phyloP scores from a whole-genome alignment of 148 eudicot species.

The Fagopyrum tataricum region DNA sequence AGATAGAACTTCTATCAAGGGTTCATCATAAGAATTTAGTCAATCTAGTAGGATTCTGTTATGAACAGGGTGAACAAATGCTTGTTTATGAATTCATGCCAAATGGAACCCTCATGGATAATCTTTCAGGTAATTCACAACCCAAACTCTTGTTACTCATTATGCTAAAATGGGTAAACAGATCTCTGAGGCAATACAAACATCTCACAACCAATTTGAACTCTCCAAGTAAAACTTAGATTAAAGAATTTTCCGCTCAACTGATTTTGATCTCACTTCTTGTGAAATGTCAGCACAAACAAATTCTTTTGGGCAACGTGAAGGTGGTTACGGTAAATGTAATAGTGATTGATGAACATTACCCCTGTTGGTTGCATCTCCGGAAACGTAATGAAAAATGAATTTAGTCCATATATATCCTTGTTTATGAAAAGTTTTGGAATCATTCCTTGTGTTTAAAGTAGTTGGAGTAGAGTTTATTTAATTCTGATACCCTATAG shows the following conservation, averaged over 20 bases:
- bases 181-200: neutral
- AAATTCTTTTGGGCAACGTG: neutral
- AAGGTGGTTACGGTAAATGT: neutral
- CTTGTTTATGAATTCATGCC: constrained; percentile 72
- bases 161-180: neutral
- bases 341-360: neutral
- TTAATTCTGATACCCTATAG: no score
- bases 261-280: no score
- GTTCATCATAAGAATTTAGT: constrained; percentile 91
- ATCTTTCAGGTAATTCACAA: constrained; percentile 52
- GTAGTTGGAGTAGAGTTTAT: no score
- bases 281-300: no score
- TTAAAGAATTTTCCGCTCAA: no score
- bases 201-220: neutral
- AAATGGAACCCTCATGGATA: constrained; percentile 69
- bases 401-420: no score
- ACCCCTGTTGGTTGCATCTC: no score
- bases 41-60: constrained; percentile 77
- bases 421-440: no score
- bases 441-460: no score
- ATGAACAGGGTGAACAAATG: constrained; percentile 71
- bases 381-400: no score
- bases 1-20: constrained; percentile 87
- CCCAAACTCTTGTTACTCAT: neutral
- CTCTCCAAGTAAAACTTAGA: neutral